These are phyloP conservation scores for Sordariomycetes sp. DNA, from an alignment of 2,329 filamentous ascomycete genomes.

Conservation along the genomic window DNA sequence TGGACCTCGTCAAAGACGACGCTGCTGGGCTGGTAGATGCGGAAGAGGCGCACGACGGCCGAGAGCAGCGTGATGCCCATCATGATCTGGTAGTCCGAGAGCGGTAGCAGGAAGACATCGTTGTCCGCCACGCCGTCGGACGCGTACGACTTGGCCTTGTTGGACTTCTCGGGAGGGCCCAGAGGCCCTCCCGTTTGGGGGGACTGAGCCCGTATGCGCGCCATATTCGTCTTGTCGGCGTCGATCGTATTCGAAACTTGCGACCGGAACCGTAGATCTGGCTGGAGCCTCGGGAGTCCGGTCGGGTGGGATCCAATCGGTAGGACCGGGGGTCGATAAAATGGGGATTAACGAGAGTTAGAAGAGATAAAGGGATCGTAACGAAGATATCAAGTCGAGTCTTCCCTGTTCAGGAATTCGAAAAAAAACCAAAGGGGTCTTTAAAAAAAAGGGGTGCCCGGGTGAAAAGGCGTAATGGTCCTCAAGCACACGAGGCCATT, in stretches of 20 bases:
- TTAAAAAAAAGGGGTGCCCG: background rate
- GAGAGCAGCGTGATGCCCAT: conserved; percentile 61
- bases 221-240: background rate
- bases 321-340: background rate
- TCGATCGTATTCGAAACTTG: background rate
- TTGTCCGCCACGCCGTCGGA: conserved; percentile 76
- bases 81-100: conserved; percentile 71
- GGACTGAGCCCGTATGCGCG: background rate
- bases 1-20: conserved; percentile 99
- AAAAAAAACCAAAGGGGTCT: background rate
- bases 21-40: conserved; percentile 90
- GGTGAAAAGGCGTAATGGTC: background rate
- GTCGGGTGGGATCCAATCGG: background rate
- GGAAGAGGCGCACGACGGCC: conserved; percentile 73
- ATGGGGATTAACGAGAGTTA: conserved; percentile 2
- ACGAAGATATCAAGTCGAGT: background rate
- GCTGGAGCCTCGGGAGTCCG: background rate
- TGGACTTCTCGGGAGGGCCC: conserved; percentile 17
- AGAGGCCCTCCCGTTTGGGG: background rate
- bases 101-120: conserved; percentile 79
- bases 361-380: background rate
- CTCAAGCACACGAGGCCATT: background rate
- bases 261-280: background rate
- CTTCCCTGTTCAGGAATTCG: background rate
- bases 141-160: conserved; percentile 43